phyloP scores from a whole-genome alignment of 2,329 filamentous ascomycete species.

The Lachnellula willkommii region DNA sequence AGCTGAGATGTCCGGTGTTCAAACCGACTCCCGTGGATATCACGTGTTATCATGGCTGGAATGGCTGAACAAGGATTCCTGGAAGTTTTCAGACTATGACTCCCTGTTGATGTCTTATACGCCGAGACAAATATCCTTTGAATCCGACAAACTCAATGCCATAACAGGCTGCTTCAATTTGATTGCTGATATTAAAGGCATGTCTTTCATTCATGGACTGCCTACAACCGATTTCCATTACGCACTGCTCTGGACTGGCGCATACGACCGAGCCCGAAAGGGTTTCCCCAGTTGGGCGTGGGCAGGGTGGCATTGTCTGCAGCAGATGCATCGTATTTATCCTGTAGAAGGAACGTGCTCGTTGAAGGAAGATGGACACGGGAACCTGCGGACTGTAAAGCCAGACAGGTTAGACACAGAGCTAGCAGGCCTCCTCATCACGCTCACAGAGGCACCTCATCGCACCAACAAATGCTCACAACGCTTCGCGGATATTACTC shows the following conservation, averaged over 20 bases:
- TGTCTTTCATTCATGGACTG: not conserved
- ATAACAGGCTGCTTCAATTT: slow-evolving; percentile 2
- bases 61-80: not conserved
- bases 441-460: not conserved
- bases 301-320: slow-evolving; percentile 1
- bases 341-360: not conserved
- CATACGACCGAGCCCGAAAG: not conserved
- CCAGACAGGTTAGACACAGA: not conserved
- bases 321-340: not conserved
- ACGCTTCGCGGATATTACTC: not conserved
- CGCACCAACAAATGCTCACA: not conserved
- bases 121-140: slow-evolving; percentile 1
- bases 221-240: slow-evolving; percentile 4
- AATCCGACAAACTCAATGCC: slow-evolving; percentile 4
- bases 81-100: slow-evolving; percentile 1
- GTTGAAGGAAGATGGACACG: not conserved
- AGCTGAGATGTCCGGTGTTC: not conserved
- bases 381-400: not conserved
- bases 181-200: not conserved
- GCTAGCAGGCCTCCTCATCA: not conserved
- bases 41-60: not conserved
- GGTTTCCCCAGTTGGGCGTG: slow-evolving; percentile 5
- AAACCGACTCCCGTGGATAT: not conserved
- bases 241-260: slow-evolving; percentile 1
- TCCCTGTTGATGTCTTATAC: not conserved